Percentiles rank a stretch among this genome's conserved stretches.
phyloP scores from a whole-genome alignment of 2,329 filamentous ascomycete species.

The Botrytis tulipae region DNA sequence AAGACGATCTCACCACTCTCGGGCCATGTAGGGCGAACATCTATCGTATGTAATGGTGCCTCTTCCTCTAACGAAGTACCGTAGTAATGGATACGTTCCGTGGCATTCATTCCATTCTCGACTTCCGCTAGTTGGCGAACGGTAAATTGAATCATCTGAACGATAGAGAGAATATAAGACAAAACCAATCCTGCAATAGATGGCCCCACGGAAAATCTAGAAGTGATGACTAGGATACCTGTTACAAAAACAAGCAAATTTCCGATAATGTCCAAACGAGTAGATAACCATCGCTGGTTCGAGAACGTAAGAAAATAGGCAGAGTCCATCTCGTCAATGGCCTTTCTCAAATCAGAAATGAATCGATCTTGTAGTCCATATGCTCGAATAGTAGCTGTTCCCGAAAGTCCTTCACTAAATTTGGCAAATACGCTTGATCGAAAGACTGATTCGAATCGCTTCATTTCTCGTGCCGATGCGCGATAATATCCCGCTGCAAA shows the following conservation, averaged over 20 bases:
- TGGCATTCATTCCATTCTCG: conserved; percentile 97
- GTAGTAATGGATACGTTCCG: conserved; percentile 89
- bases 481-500: conserved; percentile 86
- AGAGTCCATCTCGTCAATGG: conserved; percentile 88
- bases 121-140: conserved; percentile 92
- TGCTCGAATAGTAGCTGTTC: conserved; percentile 81
- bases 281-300: conserved; percentile 89
- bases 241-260: conserved; percentile 82
- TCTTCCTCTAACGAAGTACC: conserved; percentile 85
- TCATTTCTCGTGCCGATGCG: conserved; percentile 87
- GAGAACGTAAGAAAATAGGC: conserved; percentile 95
- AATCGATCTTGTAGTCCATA: conserved; percentile 82
- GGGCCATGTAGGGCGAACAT: conserved; percentile 77
- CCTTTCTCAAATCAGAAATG: conserved; percentile 61
- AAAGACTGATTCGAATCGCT: conserved; percentile 87
- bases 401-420: conserved; percentile 84
- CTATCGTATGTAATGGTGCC: conserved; percentile 73
- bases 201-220: conserved; percentile 79
- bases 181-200: conserved; percentile 85
- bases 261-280: conserved; percentile 81
- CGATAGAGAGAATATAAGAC: conserved; percentile 89
- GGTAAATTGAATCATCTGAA: conserved; percentile 94
- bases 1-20: conserved; percentile 80
- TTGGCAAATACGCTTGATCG: conserved; percentile 86
- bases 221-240: conserved; percentile 88